Conservation (phyloP, 495 filamentous ascomycete species). For the Cairneyella variabilis region DNA sequence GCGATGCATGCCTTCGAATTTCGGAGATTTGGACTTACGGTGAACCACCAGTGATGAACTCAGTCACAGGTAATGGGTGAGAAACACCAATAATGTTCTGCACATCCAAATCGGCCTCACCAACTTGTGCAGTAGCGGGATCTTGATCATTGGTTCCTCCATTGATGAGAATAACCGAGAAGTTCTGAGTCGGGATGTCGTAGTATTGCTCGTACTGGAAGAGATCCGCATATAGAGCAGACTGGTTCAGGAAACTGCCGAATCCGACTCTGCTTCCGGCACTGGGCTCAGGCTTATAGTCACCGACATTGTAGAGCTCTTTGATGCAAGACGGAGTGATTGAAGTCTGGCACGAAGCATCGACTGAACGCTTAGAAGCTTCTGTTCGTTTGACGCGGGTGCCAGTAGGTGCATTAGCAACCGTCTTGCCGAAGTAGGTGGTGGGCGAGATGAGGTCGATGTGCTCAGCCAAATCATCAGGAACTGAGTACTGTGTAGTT, state of each 20-base stretch:
- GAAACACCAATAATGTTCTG: slow-evolving; percentile 63
- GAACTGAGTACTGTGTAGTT: slow-evolving; percentile 62
- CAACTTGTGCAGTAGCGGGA: slow-evolving; percentile 34
- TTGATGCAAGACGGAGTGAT: slow-evolving; percentile 59
- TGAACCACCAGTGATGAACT: slow-evolving; percentile 65
- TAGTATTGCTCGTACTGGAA: slow-evolving; percentile 29
- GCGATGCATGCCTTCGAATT: neutral
- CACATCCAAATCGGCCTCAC: slow-evolving; percentile 75
- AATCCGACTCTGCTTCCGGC: slow-evolving; percentile 52
- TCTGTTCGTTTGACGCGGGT: slow-evolving; percentile 19
- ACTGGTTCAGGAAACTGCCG: slow-evolving; percentile 51
- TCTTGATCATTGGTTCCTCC: slow-evolving; percentile 50
- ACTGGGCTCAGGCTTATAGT: slow-evolving; percentile 43
- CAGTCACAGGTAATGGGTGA: slow-evolving; percentile 55
- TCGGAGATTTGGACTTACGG: slow-evolving; percentile 25
- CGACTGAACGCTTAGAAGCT: slow-evolving; percentile 22
- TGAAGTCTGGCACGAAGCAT: slow-evolving; percentile 40
- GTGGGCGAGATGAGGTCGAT: slow-evolving; percentile 60
- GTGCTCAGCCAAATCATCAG: slow-evolving; percentile 43
- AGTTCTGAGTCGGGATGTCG: slow-evolving; percentile 44
- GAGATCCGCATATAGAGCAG: slow-evolving; percentile 37
- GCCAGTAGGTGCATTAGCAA: slow-evolving; percentile 16
- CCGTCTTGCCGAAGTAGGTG: slow-evolving; percentile 51
- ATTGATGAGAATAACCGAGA: slow-evolving; percentile 53
- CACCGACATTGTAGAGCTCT: slow-evolving; percentile 53